Percentiles rank a stretch among this genome's conserved stretches.
Conservation (phyloP, 2,329 filamentous ascomycete genomes). For the Phialemoniopsis sp. region DNA sequence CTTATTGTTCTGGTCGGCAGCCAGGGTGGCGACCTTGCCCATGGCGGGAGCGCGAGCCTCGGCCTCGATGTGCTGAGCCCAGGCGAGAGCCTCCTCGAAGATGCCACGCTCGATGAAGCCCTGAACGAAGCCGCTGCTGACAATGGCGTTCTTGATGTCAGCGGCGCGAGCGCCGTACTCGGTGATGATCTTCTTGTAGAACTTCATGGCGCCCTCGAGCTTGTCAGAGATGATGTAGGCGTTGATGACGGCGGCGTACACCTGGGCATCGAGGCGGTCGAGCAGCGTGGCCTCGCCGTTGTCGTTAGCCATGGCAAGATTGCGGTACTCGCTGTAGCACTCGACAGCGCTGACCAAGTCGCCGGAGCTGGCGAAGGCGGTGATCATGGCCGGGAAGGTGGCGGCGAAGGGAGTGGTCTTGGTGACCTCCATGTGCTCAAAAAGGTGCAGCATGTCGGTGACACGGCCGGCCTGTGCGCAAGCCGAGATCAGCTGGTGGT, state of each 20-base stretch:
- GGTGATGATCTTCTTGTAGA: constrained; percentile 74
- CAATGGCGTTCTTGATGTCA: constrained; percentile 67
- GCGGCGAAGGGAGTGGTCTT: constrained; percentile 71
- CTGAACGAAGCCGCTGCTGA: constrained; percentile 73
- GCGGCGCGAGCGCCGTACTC: constrained; percentile 54
- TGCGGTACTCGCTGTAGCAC: constrained; percentile 92
- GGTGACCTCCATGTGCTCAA: constrained; percentile 83
- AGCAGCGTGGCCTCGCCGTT: constrained; percentile 64
- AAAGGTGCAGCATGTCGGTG: constrained; percentile 85
- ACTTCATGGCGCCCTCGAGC: constrained; percentile 75
- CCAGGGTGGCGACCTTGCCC: constrained; percentile 67
- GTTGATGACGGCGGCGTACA: constrained; percentile 89
- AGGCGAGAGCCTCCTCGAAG: constrained; percentile 68
- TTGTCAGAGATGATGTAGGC: constrained; percentile 83
- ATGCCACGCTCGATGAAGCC: constrained; percentile 68
- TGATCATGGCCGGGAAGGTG: constrained; percentile 90
- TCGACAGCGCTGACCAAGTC: constrained; percentile 87
- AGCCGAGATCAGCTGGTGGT: constrained; percentile 79
- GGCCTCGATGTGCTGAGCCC: constrained; percentile 62
- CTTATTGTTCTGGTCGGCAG: constrained; percentile 75
- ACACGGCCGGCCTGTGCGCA: constrained; percentile 80
- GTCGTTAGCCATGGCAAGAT: constrained; percentile 80
- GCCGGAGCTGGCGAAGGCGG: constrained; percentile 78
- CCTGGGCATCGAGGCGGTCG: constrained; percentile 72
- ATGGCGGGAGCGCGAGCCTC: constrained; percentile 60